phyloP scores from a whole-genome alignment of 495 filamentous ascomycete species.

The Penicillium egyptiacum region DNA sequence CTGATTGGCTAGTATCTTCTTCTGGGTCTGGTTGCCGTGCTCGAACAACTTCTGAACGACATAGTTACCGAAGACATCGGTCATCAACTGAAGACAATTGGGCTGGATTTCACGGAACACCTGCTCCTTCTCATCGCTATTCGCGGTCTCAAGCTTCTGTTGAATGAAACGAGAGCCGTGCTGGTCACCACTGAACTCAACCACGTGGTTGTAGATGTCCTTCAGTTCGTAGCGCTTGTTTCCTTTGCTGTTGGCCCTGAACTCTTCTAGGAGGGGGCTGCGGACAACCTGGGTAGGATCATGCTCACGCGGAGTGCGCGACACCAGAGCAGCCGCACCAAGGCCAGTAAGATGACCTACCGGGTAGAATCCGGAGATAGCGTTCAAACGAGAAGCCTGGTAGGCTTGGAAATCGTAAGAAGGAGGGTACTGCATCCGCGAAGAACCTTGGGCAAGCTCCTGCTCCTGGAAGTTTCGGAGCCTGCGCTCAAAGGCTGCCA shows the following conservation, averaged over 20 bases:
- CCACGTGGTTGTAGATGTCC: conserved; percentile 86
- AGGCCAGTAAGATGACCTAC: conserved; percentile 26
- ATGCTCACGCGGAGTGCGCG: conserved; percentile 59
- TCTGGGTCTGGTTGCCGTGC: conserved; percentile 92
- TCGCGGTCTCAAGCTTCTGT: conserved; percentile 89
- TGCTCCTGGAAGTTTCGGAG: conserved; percentile 52
- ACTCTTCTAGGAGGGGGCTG: conserved; percentile 77
- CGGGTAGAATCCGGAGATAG: conserved; percentile 37
- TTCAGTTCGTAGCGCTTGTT: conserved; percentile 84
- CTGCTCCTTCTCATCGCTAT: conserved; percentile 95
- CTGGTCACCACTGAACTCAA: conserved; percentile 95
- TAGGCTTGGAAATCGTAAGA: conserved; percentile 44
- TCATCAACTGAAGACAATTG: conserved; percentile 87
- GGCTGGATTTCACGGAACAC: conserved; percentile 84
- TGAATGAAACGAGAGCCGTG: conserved; percentile 96
- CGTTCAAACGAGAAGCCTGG: conserved; percentile 38
- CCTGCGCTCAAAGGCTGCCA: conserved; percentile 47
- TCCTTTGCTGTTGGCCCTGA: conserved; percentile 70
- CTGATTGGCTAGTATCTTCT: conserved; percentile 76
- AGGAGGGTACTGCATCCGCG: conserved; percentile 41
- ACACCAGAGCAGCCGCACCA: conserved; percentile 39
- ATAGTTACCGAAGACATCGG: conserved; percentile 96
- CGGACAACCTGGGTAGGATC: conserved; percentile 64
- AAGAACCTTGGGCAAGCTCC: conserved; percentile 38
- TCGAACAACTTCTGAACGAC: conserved; percentile 98